Conservation (phyloP, 2,329 filamentous ascomycete genomes). For the Hypoxylon sp. region DNA sequence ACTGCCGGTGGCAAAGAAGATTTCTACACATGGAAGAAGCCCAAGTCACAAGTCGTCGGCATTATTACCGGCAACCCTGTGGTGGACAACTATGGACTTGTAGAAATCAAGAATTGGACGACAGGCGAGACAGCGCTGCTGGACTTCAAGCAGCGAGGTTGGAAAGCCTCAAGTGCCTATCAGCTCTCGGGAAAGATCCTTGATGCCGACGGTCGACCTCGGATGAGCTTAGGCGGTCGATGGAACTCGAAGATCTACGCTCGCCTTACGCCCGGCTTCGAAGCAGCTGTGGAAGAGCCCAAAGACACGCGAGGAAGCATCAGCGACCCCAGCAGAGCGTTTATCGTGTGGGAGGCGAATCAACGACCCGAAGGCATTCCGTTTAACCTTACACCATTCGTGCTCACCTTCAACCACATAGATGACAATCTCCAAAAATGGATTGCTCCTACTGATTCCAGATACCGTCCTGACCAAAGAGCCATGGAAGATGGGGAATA, state of each 20-base stretch:
- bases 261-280: slow-evolving; percentile 88
- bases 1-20: slow-evolving; percentile 79
- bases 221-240: slow-evolving; percentile 88
- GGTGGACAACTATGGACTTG: slow-evolving; percentile 96
- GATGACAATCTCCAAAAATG: slow-evolving; percentile 80
- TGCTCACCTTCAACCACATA: slow-evolving; percentile 90
- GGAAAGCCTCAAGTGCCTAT: slow-evolving; percentile 93
- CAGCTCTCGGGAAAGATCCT: slow-evolving; percentile 87
- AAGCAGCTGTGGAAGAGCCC: slow-evolving; percentile 73
- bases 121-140: slow-evolving; percentile 90
- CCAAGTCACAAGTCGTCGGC: slow-evolving; percentile 95
- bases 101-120: slow-evolving; percentile 98
- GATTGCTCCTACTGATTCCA: slow-evolving; percentile 90
- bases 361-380: slow-evolving; percentile 82
- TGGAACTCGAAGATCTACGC: slow-evolving; percentile 99
- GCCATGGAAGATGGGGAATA: slow-evolving; percentile 99
- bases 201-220: slow-evolving; percentile 79
- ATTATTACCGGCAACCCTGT: slow-evolving; percentile 97
- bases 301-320: slow-evolving; percentile 61
- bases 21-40: slow-evolving; percentile 98
- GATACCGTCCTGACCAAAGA: slow-evolving; percentile 91
- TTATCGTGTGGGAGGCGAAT: slow-evolving; percentile 93
- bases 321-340: slow-evolving; percentile 76
- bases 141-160: slow-evolving; percentile 94
- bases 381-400: slow-evolving; percentile 97